phyloP scores from a whole-genome alignment of 768 basidiomycete genomes.

The Trametes coccinea region DNA sequence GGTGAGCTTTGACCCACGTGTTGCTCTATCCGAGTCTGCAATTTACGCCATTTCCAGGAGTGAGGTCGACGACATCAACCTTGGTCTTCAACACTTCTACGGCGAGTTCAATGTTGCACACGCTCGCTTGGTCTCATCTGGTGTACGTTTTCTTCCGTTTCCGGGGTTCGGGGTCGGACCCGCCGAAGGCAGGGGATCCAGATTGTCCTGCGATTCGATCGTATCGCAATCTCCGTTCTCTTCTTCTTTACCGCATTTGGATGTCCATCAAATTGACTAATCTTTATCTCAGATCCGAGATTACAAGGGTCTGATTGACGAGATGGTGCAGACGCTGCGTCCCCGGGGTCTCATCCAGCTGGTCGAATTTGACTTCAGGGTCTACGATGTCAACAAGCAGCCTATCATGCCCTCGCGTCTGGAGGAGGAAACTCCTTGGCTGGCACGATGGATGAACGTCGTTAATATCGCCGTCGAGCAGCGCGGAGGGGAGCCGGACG shows the following conservation, averaged over 20 bases:
- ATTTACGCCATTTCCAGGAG: slow-evolving; percentile 45
- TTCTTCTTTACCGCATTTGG: slow-evolving; percentile 18
- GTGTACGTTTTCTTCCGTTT: slow-evolving; percentile 47
- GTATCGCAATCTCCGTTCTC: slow-evolving; percentile 21
- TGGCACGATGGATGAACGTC: slow-evolving; percentile 62
- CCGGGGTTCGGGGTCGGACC: slow-evolving; percentile 14
- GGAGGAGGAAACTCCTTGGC: slow-evolving; percentile 49
- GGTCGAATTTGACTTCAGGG: slow-evolving; percentile 67
- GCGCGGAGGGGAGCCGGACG: slow-evolving; percentile 64
- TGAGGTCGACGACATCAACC: slow-evolving; percentile 83
- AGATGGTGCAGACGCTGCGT: slow-evolving; percentile 64
- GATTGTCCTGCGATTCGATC: slow-evolving; percentile 14
- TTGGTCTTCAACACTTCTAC: slow-evolving; percentile 81
- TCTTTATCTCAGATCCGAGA: slow-evolving; percentile 59
- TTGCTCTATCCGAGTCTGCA: neutral
- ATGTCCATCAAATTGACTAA: slow-evolving; percentile 9
- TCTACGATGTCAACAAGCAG: slow-evolving; percentile 54
- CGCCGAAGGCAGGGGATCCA: slow-evolving; percentile 3
- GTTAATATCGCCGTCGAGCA: slow-evolving; percentile 51
- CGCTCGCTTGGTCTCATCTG: slow-evolving; percentile 67
- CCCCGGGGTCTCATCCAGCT: slow-evolving; percentile 69
- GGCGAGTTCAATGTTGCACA: slow-evolving; percentile 78
- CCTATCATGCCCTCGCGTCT: slow-evolving; percentile 41
- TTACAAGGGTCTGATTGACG: slow-evolving; percentile 61
- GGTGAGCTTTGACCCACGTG: slow-evolving; percentile 39